Evolutionary conservation across 257 asterid genomes (phyloP).

Genomic region (Solanum clarkiae): DNA sequence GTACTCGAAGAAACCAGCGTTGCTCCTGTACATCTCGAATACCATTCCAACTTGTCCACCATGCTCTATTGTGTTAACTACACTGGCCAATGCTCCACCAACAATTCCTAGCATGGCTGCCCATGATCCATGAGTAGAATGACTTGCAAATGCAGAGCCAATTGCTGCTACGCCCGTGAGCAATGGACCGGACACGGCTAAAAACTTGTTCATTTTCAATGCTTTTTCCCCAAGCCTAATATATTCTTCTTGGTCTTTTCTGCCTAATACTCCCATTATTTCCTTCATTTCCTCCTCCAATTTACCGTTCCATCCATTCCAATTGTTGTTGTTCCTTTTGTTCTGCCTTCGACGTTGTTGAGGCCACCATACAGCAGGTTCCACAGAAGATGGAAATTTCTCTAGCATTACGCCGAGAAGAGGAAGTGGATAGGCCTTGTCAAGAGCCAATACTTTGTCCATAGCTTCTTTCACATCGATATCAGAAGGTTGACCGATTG

Average conservation of each 20-base stretch:
- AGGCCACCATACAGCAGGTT: slow-evolving; percentile 63
- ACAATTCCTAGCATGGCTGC: slow-evolving; percentile 27
- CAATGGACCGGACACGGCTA: slow-evolving; percentile 36
- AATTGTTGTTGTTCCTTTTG: not conserved
- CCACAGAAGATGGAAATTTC: slow-evolving; percentile 18
- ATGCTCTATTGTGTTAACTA: slow-evolving; percentile 52
- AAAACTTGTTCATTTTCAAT: slow-evolving; percentile 34
- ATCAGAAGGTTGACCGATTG: slow-evolving; percentile 17
- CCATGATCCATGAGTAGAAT: slow-evolving; percentile 1
- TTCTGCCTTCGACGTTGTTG: slow-evolving; percentile 1
- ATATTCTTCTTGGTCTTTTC: slow-evolving; percentile 43
- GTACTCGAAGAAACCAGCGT: slow-evolving; percentile 57
- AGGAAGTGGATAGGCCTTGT: slow-evolving; percentile 47
- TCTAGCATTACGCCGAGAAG: slow-evolving; percentile 25
- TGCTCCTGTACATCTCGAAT: slow-evolving; percentile 71
- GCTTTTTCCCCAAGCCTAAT: slow-evolving; percentile 37
- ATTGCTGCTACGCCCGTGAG: slow-evolving; percentile 54
- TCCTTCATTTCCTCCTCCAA: slow-evolving; percentile 52
- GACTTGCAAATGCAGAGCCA: slow-evolving; percentile 12
- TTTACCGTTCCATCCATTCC: slow-evolving; percentile 39
- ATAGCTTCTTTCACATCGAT: slow-evolving; percentile 34
- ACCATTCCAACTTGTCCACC: slow-evolving; percentile 84
- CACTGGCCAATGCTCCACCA: slow-evolving; percentile 61
- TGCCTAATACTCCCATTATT: slow-evolving; percentile 16
- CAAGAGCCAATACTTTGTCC: slow-evolving; percentile 56